Evolutionary conservation across 2,329 filamentous ascomycete species (phyloP).

Genomic region (Alternaria sp.): DNA sequence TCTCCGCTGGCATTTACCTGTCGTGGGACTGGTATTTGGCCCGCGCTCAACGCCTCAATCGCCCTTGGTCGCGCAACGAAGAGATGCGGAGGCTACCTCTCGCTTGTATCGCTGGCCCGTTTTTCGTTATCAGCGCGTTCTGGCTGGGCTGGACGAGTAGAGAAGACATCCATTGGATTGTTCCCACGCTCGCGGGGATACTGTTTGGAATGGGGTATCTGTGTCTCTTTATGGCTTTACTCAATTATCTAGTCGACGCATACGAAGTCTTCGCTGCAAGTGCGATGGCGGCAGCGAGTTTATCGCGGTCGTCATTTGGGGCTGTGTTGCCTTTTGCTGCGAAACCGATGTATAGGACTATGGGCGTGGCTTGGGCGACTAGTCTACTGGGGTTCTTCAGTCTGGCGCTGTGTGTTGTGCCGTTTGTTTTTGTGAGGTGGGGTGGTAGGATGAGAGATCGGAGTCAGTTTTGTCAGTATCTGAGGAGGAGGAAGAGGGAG

Average conservation of each 20-base stretch:
- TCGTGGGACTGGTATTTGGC: conserved; percentile 68
- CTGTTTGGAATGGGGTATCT: conserved; percentile 56
- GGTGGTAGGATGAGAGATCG: conserved; percentile 61
- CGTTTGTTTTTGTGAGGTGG: conserved; percentile 64
- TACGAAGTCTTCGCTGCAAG: conserved; percentile 78
- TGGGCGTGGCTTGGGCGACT: conserved; percentile 73
- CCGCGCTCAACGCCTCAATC: conserved; percentile 55
- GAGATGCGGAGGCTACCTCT: conserved; percentile 74
- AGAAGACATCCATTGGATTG: conserved; percentile 51
- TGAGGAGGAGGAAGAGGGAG: conserved; percentile 51
- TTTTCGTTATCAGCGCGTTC: conserved; percentile 54
- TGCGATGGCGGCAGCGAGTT: conserved; percentile 83
- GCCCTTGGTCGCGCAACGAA: conserved; percentile 66
- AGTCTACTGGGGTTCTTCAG: conserved; percentile 59
- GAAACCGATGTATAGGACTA: conserved; percentile 66
- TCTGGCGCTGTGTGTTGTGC: conserved; percentile 60
- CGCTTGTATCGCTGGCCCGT: conserved; percentile 72
- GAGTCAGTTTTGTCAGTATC: conserved; percentile 67
- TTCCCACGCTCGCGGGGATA: conserved; percentile 50
- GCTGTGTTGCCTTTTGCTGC: conserved; percentile 61
- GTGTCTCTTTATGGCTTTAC: conserved; percentile 58
- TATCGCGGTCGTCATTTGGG: conserved; percentile 78
- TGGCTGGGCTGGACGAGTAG: conserved; percentile 54
- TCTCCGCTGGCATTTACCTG: conserved; percentile 68
- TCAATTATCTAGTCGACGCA: conserved; percentile 69